These are phyloP conservation scores for Penicillium egyptiacum DNA, from an alignment of 495 filamentous ascomycete species.

Conservation along the genomic window DNA sequence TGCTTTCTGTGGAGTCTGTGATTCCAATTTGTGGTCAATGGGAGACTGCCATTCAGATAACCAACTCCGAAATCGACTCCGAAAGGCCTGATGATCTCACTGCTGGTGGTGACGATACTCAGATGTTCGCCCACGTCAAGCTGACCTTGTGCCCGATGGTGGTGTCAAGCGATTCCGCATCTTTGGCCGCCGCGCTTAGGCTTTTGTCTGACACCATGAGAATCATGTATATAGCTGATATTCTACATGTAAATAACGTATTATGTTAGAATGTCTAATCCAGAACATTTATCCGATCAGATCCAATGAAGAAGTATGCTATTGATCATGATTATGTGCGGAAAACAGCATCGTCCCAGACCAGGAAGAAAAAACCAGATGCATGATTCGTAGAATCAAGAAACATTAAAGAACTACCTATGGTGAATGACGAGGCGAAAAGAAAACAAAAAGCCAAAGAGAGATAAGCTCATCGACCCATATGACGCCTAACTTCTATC, in stretches of 20 bases:
- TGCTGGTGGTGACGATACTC: conserved; percentile 42
- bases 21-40: background rate
- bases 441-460: conserved; percentile 9
- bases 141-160: conserved; percentile 90
- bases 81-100: conserved; percentile 20
- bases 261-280: background rate
- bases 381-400: conserved; percentile 1
- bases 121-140: conserved; percentile 75
- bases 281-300: background rate
- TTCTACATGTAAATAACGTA: conserved; percentile 6
- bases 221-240: conserved; percentile 14
- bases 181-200: conserved; percentile 61
- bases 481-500: conserved; percentile 27
- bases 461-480: conserved; percentile 1
- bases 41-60: conserved; percentile 6
- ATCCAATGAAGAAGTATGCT: background rate
- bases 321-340: conserved; percentile 3
- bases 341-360: background rate
- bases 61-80: conserved; percentile 5
- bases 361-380: background rate
- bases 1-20: background rate
- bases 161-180: conserved; percentile 86
- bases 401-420: background rate
- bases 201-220: background rate
- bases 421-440: conserved; percentile 6